phyloP scores from a whole-genome alignment of 2,329 filamentous ascomycete species.

The Trichoderma sp. region DNA sequence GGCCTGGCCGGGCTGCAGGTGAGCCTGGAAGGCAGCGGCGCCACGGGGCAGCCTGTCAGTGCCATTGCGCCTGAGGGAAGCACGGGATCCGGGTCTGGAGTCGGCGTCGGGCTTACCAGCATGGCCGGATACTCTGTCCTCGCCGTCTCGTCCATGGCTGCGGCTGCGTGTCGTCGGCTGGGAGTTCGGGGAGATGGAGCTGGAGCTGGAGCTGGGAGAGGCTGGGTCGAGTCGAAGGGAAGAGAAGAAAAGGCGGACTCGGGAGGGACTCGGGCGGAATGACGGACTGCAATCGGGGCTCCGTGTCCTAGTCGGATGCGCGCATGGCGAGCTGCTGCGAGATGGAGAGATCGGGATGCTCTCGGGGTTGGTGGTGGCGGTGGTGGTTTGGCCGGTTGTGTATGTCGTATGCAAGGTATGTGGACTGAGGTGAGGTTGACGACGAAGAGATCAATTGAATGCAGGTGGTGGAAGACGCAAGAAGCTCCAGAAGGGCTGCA shows the following conservation, averaged over 20 bases:
- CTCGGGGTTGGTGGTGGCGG: neutral
- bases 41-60: conserved; percentile 16
- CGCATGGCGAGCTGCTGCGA: conserved; percentile 31
- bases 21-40: conserved; percentile 57
- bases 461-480: conserved; percentile 4
- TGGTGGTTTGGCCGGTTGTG: neutral
- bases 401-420: too few relatives aligned
- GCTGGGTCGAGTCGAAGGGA: neutral
- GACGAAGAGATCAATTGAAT: neutral
- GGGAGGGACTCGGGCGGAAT: neutral
- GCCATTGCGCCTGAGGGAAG: conserved; percentile 13
- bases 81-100: neutral
- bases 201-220: neutral
- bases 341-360: neutral
- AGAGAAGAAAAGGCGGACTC: neutral
- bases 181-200: neutral
- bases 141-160: conserved; percentile 57
- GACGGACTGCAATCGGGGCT: conserved; percentile 29
- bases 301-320: conserved; percentile 28
- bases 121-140: conserved; percentile 91
- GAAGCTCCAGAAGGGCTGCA: neutral
- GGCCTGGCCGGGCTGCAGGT: conserved; percentile 79
- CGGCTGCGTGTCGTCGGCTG: neutral
- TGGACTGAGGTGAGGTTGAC: too few relatives aligned
- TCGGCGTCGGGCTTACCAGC: conserved; percentile 67